Conservation (phyloP, 2,329 filamentous ascomycete genomes). For the Dactylellina cionopaga region DNA sequence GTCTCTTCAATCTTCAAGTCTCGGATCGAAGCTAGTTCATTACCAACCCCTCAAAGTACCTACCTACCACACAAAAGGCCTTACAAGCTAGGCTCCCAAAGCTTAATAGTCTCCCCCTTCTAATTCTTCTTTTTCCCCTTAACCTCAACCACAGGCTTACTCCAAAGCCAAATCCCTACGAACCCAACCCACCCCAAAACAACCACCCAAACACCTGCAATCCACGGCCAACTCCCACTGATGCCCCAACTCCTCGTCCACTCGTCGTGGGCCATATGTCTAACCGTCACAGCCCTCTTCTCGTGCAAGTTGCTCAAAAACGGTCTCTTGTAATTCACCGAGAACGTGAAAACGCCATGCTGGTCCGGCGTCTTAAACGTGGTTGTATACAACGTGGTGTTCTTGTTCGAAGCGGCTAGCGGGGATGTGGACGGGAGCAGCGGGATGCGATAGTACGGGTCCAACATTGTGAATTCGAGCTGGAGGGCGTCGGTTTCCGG, state of each 20-base stretch:
- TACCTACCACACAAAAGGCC: too few species aligned
- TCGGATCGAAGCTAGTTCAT: too few species aligned
- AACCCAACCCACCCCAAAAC: slow-evolving; percentile 85
- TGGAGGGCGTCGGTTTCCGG: slow-evolving; percentile 79
- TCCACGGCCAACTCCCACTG: slow-evolving; percentile 92
- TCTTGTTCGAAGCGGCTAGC: slow-evolving; percentile 59
- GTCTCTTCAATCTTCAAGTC: too few species aligned
- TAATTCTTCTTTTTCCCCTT: slow-evolving; percentile 61
- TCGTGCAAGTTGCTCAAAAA: slow-evolving; percentile 90
- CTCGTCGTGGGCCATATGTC: slow-evolving; percentile 97
- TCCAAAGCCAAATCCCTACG: slow-evolving; percentile 87
- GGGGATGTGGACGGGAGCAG: slow-evolving; percentile 70
- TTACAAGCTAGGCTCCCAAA: too few species aligned
- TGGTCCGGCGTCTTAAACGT: slow-evolving; percentile 90
- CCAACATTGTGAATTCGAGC: slow-evolving; percentile 98
- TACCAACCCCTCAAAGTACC: too few species aligned
- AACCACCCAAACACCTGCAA: slow-evolving; percentile 85
- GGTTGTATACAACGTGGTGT: slow-evolving; percentile 77
- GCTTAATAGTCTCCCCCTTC: not conserved
- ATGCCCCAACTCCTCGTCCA: slow-evolving; percentile 92
- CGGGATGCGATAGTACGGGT: slow-evolving; percentile 89
- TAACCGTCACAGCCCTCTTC: slow-evolving; percentile 92
- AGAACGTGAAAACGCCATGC: slow-evolving; percentile 99
- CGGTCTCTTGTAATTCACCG: slow-evolving; percentile 94
- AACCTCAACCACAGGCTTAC: slow-evolving; percentile 65